Evolutionary conservation across 139 green algal species (phyloP), one percentile per base, ranked within the genome.

Genomic region (Picochlorum costavermella): DNA sequence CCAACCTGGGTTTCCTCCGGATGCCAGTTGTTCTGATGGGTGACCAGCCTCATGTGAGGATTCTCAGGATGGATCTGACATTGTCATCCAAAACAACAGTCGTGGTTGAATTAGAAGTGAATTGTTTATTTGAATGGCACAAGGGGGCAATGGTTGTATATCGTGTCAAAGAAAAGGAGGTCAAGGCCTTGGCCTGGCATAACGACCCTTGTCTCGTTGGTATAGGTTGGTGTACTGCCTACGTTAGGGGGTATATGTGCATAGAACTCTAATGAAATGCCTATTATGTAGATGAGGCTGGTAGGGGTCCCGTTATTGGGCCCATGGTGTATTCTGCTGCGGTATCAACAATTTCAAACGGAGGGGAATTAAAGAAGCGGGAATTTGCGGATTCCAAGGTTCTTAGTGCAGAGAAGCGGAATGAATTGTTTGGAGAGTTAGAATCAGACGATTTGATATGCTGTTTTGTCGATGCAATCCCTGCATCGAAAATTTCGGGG

Each of bases 231-330:
- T 64, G 20, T 6, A 40, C 25, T 20, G n/a, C 12, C 58, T 49
- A 40, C 6, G 23, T 29, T 12, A 28, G 33, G 16, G 31, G 20
- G 13, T 51, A 14, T 16, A n/a, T 46, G 11, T 58, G 16, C 11
- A 43, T 12, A 30, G 40, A 20, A 50, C 13, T 36, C 20, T 30
- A 23, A 5, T 31, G 11, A 31, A 13, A 64, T 53, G 12, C 5
- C 17, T 53, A 2, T 64, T 6, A 57, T 50, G 64, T 72, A 87
- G 88, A 96, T 76, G 90, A 96, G 61, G 90, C 90, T 6, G 90
- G 90, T 0, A 67, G 90, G 16, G 90, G 90, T 0, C 90, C 90
- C 14, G 90, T 96, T 20, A 63, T 97, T 5, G 92, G 90, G 0
- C 70, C 87, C 20, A 97, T 97, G 91, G 56, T 77, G 9, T 70